Conservation (phyloP, 2,329 filamentous ascomycete species). For the Colletotrichum lentis region DNA sequence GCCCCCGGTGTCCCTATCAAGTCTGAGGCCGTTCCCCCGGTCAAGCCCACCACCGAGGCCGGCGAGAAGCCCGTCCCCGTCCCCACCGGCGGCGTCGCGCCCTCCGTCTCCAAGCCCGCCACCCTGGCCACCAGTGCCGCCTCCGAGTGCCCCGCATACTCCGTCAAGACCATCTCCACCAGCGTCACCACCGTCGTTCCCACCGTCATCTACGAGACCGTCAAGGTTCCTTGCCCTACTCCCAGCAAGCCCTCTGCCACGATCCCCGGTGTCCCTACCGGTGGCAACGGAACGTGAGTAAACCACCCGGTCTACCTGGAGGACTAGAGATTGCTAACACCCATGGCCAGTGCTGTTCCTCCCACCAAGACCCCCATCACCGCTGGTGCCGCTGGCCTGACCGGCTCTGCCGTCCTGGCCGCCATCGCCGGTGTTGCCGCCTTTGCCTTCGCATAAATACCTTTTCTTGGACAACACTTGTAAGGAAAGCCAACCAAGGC, state of each 20-base stretch:
- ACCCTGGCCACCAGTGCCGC: constrained; percentile 34
- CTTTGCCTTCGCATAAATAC: constrained; percentile 63
- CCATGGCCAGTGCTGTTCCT: constrained; percentile 39
- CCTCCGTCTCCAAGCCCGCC: constrained; percentile 39
- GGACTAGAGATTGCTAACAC: constrained; percentile 35
- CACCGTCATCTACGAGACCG: constrained; percentile 59
- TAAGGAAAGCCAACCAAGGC: constrained; percentile 52
- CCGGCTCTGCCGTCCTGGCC: constrained; percentile 63
- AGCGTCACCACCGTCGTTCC: constrained; percentile 64
- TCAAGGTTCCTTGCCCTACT: constrained; percentile 54
- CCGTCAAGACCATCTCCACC: constrained; percentile 63
- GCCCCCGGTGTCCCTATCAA: constrained; percentile 40
- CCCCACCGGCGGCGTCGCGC: constrained; percentile 39
- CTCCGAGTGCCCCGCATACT: constrained; percentile 46
- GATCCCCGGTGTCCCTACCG: constrained; percentile 39
- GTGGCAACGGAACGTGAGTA: constrained; percentile 46
- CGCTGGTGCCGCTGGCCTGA: constrained; percentile 62
- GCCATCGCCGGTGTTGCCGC: constrained; percentile 63
- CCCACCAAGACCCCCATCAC: constrained; percentile 51
- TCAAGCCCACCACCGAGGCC: constrained; percentile 29
- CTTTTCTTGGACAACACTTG: constrained; percentile 45
- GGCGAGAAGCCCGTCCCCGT: constrained; percentile 36
- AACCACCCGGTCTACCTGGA: neutral
- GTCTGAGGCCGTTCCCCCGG: constrained; percentile 31
- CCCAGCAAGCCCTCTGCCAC: constrained; percentile 41